Evolutionary conservation across 768 basidiomycete species (phyloP), one percentile per base, ranked within the genome.

Genomic region (Ramaria rubella): DNA sequence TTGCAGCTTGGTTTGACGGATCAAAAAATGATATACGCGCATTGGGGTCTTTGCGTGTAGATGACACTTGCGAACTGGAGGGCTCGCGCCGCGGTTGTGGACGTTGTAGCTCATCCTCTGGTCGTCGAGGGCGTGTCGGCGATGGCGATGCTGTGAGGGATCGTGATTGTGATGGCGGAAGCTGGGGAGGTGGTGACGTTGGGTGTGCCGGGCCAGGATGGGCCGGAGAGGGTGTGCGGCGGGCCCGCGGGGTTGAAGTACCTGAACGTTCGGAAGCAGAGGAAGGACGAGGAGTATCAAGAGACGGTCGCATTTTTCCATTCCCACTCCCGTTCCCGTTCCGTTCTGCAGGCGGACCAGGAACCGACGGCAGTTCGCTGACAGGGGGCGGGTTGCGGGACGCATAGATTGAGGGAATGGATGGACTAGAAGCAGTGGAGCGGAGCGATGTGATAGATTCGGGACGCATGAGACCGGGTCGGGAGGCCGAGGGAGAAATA

Each of bases 11-110:
- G 65, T 93, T 89, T 12, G 80, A 72, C 29, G 85, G 86, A 66
- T 92, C 89, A 62, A 87, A 92, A 66, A 87, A 90, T 0, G 90
- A 91, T 21, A 94, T 79, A 24, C 87, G 80, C 24, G 83, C 81
- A 60, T 84, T 86, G 43, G 76, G 82, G 55, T 82, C 86, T 60
- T 78, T 76, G 17, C 85, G 81, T 19, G 68, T 58, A 23, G 67
- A 61, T 33, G 71, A 61, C 19, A 69, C 70, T 49, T 65, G 62
- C 19, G 60, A 55, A 14, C 68, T 71, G 30, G 24, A 65, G 60
- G 5, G 66, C 14, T 60, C 9, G 64, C 63, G 53, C 69, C 70
- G 24, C 68, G 55, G 38, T 42, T 52, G 40, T 30, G 62, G 23
- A 50, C 59, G 40, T 30, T 61, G 68, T 38, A 12, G 12, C 21